Conservation (phyloP, 192 early-diverging fungal genomes). For the Rhizoclosmatium globosum region DNA sequence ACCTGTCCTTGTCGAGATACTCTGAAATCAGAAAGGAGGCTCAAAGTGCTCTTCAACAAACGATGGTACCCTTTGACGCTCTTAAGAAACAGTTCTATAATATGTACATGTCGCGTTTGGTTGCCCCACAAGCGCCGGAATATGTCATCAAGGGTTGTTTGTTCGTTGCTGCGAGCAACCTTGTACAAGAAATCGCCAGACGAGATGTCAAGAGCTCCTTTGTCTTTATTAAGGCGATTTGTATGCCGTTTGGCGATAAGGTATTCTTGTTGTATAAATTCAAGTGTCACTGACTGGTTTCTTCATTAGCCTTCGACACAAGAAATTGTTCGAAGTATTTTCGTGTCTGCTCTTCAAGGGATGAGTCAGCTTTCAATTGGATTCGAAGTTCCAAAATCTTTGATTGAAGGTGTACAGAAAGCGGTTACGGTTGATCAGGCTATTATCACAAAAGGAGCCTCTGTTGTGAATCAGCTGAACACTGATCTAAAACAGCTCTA, state of each 20-base stretch:
- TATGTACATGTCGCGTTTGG: constrained; percentile 35
- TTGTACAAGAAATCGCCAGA: constrained; percentile 59
- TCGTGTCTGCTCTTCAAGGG: constrained; percentile 65
- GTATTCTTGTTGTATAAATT: neutral
- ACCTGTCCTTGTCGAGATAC: constrained; percentile 58
- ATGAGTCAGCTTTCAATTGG: constrained; percentile 34
- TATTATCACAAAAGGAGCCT: neutral
- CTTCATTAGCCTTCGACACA: constrained; percentile 65
- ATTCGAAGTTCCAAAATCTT: neutral
- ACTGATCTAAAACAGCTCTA: neutral
- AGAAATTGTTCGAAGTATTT: constrained; percentile 68
- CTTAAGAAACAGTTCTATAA: constrained; percentile 43
- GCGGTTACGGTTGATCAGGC: neutral
- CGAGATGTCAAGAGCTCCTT: constrained; percentile 66
- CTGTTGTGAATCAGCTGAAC: neutral
- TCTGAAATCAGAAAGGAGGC: constrained; percentile 47
- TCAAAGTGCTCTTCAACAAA: constrained; percentile 33
- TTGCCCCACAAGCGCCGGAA: constrained; percentile 43
- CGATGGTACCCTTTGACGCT: constrained; percentile 53
- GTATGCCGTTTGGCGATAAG: constrained; percentile 73
- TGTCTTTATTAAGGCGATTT: constrained; percentile 61
- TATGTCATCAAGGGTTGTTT: constrained; percentile 77
- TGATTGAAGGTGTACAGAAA: neutral
- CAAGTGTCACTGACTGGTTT: neutral
- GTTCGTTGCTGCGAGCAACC: constrained; percentile 50